Base-by-base conservation (phyloP, 2,329 filamentous ascomycete species). In the Neoarthrinium moseri region DNA sequence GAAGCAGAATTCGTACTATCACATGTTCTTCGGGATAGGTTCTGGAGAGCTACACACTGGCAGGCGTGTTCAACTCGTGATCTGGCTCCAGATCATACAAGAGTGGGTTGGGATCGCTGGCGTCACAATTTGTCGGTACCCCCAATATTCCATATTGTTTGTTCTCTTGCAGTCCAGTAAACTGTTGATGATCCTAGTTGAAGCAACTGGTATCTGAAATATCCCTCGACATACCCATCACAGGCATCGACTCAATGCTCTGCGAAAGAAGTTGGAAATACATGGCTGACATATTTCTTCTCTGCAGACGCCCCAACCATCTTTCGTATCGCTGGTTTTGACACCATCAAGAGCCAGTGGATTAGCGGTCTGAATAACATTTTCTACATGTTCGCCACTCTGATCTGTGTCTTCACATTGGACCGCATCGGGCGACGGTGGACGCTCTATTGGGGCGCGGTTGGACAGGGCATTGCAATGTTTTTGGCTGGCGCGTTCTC, bases 1-100 rank as follows among this genome's bases (percentile, higher is more conserved):
- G 4, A 68, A 71, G 11, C 70, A 75, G 20, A 78, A 79, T 38
- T 81, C 76, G 1, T 88, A 88, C 54, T 56, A 78, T 3, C 69
- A 78, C 38, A 88, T 89, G 84, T 65, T 89, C 2, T 82, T 86
- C 43, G 83, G 83, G 3, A 75, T 80, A 45, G 81, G 81, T 3
- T 84, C 81, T 0, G 84, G 76, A 0, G 80, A 85, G 42, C 63
- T 88, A 7, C 84, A 88, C 51, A 84, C 80, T 0, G 85, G 78
- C 1, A 74, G 85, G 1, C 78, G 86, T 5, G 83, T 87, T 0
- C 83, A 87, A 55, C 73, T 89, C 2, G 83, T 85, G 3, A 73
- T 89, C 27, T 88, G 84, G 83, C 70, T 88, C 7, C 83, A 87
- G 64, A 84, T 87, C 35, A 77, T 87, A 58, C 83, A 87, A 56